Evolutionary conservation across 2,329 filamentous ascomycete species (phyloP).

Genomic region (Sarocladiaceae sp.): DNA sequence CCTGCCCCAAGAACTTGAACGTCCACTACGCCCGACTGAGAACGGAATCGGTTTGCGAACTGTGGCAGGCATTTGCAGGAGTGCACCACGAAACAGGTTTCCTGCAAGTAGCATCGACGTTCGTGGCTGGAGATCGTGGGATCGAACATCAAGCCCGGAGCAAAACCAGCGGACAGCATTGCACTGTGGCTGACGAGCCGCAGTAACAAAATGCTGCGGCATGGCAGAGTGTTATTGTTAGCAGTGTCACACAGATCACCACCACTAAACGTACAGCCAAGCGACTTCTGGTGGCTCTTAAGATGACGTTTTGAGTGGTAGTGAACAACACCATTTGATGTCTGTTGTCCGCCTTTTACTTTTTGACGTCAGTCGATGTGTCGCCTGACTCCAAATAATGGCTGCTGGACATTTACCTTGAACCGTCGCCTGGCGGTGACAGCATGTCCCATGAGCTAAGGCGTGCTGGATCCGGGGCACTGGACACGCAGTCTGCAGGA

Average conservation of each 20-base stretch:
- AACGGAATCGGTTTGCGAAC: not conserved
- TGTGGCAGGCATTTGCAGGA: not conserved
- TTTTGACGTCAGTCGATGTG: not conserved
- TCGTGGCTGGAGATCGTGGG: not conserved
- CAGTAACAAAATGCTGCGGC: constrained; percentile 1
- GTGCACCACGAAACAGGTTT: not conserved
- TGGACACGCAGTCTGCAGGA: constrained; percentile 7
- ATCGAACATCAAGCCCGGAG: constrained; percentile 5
- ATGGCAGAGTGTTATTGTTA: not conserved
- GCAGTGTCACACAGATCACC: no score
- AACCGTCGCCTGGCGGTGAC: not conserved
- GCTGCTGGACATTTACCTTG: not conserved
- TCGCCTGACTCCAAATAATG: not conserved
- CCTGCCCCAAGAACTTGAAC: not conserved
- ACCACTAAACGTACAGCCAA: not conserved
- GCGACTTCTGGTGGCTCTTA: no score
- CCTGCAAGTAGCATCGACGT: not conserved
- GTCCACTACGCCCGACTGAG: not conserved
- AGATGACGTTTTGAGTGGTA: no score
- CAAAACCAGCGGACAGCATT: constrained; percentile 1
- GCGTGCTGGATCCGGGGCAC: constrained; percentile 2
- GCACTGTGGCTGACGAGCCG: not conserved
- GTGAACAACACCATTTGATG: no score
- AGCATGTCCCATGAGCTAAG: not conserved
- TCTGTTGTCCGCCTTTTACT: not conserved